These are phyloP conservation scores for Cucurbita ficifolia DNA, from an alignment of 306 rosid genomes.

Conservation along the genomic window DNA sequence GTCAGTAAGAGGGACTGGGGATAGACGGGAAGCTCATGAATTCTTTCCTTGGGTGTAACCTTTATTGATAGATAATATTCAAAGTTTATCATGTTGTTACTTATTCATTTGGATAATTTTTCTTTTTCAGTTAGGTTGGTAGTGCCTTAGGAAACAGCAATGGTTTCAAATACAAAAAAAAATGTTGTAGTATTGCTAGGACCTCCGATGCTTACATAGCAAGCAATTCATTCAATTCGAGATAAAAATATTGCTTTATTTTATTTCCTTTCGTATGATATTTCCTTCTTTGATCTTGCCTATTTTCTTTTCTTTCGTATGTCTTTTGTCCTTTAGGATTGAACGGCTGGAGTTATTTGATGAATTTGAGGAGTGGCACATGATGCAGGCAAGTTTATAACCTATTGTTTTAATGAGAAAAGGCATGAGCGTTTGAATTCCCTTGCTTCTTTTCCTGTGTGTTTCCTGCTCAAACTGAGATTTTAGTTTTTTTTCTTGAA, in stretches of 20 bases:
- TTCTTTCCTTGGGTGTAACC: neutral
- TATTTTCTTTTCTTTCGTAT: neutral
- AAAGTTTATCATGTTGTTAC: neutral
- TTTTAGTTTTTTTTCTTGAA: neutral
- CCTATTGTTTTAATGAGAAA: conserved; percentile 9
- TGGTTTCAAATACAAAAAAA: neutral
- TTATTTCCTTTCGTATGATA: neutral
- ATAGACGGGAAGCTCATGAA: neutral
- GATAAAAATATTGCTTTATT: neutral
- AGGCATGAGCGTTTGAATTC: conserved; percentile 3
- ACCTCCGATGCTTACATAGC: neutral
- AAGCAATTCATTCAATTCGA: neutral
- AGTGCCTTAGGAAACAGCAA: neutral
- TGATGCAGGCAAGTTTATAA: conserved; percentile 75
- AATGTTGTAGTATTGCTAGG: neutral
- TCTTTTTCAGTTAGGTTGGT: neutral
- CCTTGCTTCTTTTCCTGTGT: neutral
- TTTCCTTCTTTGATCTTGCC: neutral
- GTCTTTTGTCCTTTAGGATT: conserved; percentile 38
- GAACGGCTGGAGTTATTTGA: conserved; percentile 90
- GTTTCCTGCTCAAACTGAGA: neutral
- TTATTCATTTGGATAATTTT: neutral
- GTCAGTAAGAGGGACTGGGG: neutral
- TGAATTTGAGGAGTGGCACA: conserved; percentile 97
- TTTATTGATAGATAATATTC: neutral